Evolutionary conservation across 2,329 filamentous ascomycete species (phyloP).

Genomic region (Aspergillus hortae): DNA sequence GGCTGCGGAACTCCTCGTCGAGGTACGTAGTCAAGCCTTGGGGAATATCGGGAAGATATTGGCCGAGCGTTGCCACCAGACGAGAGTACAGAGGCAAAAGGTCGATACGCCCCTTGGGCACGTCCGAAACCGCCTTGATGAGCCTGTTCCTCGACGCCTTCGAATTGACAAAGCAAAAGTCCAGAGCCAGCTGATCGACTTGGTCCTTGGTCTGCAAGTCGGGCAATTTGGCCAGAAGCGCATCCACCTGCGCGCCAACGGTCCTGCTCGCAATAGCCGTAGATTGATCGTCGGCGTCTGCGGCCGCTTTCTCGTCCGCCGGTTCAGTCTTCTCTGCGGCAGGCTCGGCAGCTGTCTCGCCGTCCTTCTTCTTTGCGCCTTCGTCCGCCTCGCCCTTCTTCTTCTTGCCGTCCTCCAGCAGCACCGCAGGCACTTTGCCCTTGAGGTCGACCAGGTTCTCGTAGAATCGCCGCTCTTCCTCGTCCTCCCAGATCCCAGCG

Average conservation of each 20-base stretch:
- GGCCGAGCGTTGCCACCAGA: constrained; percentile 85
- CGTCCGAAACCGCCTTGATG: constrained; percentile 87
- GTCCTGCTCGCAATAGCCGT: constrained; percentile 97
- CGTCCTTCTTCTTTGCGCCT: constrained; percentile 73
- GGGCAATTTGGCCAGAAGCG: constrained; percentile 79
- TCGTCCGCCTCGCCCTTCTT: constrained; percentile 83
- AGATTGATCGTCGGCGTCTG: constrained; percentile 73
- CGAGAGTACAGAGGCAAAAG: constrained; percentile 88
- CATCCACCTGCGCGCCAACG: constrained; percentile 93
- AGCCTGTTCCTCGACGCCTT: constrained; percentile 95
- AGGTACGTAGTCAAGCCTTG: constrained; percentile 88
- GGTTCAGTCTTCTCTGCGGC: constrained; percentile 43
- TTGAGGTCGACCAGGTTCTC: constrained; percentile 94
- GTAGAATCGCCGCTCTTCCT: constrained; percentile 96
- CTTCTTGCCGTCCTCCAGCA: constrained; percentile 92
- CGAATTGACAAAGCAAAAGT: constrained; percentile 97
- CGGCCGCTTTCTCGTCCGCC: constrained; percentile 46
- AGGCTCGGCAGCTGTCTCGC: constrained; percentile 35
- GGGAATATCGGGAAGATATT: constrained; percentile 91
- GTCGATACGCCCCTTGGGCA: constrained; percentile 90
- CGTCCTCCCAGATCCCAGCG: constrained; percentile 96
- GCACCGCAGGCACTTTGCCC: constrained; percentile 88
- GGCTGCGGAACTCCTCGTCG: constrained; percentile 92
- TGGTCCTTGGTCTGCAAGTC: constrained; percentile 88
- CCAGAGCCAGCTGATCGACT: constrained; percentile 87